Conservation (phyloP, 164 flowering plant genomes). For the Litsea cubeba region DNA sequence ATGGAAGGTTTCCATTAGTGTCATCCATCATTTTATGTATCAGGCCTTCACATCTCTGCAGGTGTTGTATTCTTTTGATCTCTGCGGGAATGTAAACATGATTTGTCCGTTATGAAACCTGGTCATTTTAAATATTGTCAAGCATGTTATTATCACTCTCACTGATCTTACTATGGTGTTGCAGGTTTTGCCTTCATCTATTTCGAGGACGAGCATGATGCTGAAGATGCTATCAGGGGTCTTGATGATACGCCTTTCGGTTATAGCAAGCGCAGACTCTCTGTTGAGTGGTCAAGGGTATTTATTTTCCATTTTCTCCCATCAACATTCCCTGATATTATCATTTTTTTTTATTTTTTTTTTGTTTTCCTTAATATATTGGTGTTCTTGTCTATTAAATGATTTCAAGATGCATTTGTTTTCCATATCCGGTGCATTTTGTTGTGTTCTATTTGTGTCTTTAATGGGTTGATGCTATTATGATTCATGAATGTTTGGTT, state of each 20-base stretch:
- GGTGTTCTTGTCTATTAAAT: too few species aligned
- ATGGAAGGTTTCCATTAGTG: slow-evolving; percentile 50
- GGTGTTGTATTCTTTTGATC: slow-evolving; percentile 66
- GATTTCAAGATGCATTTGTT: too few species aligned
- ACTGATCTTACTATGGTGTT: slow-evolving; percentile 2
- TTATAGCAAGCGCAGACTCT: slow-evolving; percentile 61
- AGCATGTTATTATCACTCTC: background rate
- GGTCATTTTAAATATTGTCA: slow-evolving; percentile 8
- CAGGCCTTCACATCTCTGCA: slow-evolving; percentile 67
- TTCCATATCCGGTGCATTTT: too few species aligned
- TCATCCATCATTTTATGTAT: slow-evolving; percentile 68
- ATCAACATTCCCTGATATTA: background rate
- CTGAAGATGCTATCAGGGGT: slow-evolving; percentile 78
- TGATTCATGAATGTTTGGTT: too few species aligned
- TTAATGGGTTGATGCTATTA: too few species aligned
- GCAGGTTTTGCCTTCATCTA: slow-evolving; percentile 97
- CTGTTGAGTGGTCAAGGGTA: slow-evolving; percentile 96
- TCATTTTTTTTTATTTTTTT: background rate
- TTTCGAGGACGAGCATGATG: slow-evolving; percentile 93
- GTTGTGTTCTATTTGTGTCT: too few species aligned
- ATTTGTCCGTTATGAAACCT: slow-evolving; percentile 22
- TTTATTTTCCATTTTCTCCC: background rate
- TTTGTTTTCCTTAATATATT: background rate
- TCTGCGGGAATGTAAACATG: slow-evolving; percentile 23
- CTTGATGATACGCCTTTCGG: slow-evolving; percentile 80